Conservation (phyloP, 2,329 filamentous ascomycete species). For the Eurotiales sp. region DNA sequence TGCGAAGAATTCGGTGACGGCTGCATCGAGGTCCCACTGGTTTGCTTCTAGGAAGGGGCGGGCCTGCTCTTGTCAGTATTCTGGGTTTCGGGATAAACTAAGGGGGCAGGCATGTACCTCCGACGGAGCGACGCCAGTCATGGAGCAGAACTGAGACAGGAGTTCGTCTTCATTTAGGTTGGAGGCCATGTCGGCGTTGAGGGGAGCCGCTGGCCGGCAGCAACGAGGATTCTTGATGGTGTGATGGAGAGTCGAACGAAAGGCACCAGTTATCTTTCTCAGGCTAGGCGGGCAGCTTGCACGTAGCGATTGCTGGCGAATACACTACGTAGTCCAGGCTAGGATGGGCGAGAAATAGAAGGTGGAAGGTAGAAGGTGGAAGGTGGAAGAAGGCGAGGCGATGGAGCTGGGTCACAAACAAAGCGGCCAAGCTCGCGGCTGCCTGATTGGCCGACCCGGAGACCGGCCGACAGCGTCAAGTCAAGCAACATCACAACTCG, state of each 20-base stretch:
- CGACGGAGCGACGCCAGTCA: constrained; percentile 51
- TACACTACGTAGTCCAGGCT: no score
- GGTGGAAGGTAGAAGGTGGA: not conserved
- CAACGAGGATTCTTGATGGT: constrained; percentile 18
- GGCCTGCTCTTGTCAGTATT: constrained; percentile 48
- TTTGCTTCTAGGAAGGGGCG: constrained; percentile 62
- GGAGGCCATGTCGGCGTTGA: constrained; percentile 29
- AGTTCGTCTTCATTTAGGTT: constrained; percentile 38
- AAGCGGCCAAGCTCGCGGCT: no score
- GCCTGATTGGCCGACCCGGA: no score
- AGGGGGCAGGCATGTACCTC: constrained; percentile 39
- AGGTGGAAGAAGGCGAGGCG: not conserved
- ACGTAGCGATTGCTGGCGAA: not conserved
- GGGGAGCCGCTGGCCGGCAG: constrained; percentile 3
- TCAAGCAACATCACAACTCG: no score
- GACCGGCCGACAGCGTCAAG: no score
- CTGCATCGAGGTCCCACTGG: constrained; percentile 63
- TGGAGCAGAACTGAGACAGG: constrained; percentile 52
- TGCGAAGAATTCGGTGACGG: constrained; percentile 60
- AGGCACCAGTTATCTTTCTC: not conserved
- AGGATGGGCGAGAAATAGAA: no score
- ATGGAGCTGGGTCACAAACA: constrained; percentile 5
- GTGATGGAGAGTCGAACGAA: not conserved
- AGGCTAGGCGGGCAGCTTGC: not conserved
- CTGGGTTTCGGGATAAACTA: not conserved